Base-by-base conservation (phyloP, 129 eudicot genomes). In the Flaveria robusta region DNA sequence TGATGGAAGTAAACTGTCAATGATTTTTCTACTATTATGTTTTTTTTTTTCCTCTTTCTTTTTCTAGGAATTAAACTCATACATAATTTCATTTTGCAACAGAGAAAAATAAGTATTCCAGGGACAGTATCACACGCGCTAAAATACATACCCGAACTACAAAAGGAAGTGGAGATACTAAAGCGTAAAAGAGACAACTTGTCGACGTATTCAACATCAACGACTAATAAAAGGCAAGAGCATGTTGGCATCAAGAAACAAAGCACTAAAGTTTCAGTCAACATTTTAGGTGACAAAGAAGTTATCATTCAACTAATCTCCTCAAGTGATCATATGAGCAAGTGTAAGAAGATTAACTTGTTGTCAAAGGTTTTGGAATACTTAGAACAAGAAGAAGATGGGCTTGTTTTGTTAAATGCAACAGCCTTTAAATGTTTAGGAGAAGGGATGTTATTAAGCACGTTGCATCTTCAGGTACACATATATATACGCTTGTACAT, bases 71-170 rank as follows among this genome's bases (percentile, higher is more conserved):
- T 26, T 68, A 59, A 26, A 42, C 39, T 79, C 6, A 31, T 31
- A 18, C 14, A 20, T 66, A 39, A 70, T 43, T 45, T 29, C 26
- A 4, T 70, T 49, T 47, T 75, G 43, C 19, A 8, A 49, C 88
- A 87, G 91, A 78, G 79, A 64, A 87, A 84, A 34, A 46, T 81
- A 52, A 87, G 91, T 72, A 79, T 82, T 24, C 82, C 81, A 0
- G 54, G 79, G 23, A 76, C 80, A 18, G 71, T 85, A n/a, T 74
- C 85, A 0, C 69, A 55, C 1, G 82, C 74, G 2, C 71, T 84
- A 37, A 71, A 80, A 27, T 87, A 87, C 73, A 84, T 87, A 75
- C 91, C 91, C 0, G 84, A 87, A 46, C 64, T 87, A 68, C 82
- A 79, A 77, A 87, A 81, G 74, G 91, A 84, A 79, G 85, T 87